Percentiles rank a stretch among this genome's conserved stretches.
Conservation (phyloP, 495 filamentous ascomycete species). For the Diplogelasinospora grovesii region DNA sequence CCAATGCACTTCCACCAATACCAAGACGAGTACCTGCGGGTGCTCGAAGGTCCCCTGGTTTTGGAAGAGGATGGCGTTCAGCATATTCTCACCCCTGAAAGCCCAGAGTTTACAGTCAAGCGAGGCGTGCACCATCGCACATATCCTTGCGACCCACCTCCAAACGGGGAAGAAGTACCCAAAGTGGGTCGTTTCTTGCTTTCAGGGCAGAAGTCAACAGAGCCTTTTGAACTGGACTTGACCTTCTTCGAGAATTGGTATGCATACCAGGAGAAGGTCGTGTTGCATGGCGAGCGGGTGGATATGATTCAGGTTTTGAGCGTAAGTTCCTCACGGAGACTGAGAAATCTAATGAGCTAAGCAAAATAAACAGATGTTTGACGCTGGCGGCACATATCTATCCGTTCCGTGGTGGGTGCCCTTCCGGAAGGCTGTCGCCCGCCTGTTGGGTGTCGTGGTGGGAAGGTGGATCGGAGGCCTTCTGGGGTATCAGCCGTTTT, state of each 20-base stretch:
- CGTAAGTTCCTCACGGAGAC: slow-evolving; percentile 13
- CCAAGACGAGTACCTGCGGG: slow-evolving; percentile 37
- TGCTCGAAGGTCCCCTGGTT: slow-evolving; percentile 30
- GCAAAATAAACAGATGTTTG: slow-evolving; percentile 18
- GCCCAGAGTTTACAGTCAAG: slow-evolving; percentile 30
- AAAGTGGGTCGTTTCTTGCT: slow-evolving; percentile 22
- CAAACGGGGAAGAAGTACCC: slow-evolving; percentile 10
- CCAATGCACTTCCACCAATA: slow-evolving; percentile 42
- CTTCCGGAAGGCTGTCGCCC: slow-evolving; percentile 30
- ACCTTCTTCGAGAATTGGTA: slow-evolving; percentile 54
- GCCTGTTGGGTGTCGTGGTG: slow-evolving; percentile 34
- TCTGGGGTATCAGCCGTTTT: slow-evolving; percentile 48
- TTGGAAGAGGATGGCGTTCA: slow-evolving; percentile 33
- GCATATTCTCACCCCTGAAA: slow-evolving; percentile 19
- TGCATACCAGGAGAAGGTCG: slow-evolving; percentile 41
- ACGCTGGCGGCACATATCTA: slow-evolving; percentile 43
- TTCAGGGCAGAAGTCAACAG: slow-evolving; percentile 24
- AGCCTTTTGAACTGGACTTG: slow-evolving; percentile 34
- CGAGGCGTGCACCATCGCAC: slow-evolving; percentile 36
- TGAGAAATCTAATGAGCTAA: neutral
- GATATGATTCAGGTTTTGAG: slow-evolving; percentile 41
- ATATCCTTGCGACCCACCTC: slow-evolving; percentile 17
- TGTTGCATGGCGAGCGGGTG: slow-evolving; percentile 32
- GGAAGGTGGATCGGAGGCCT: slow-evolving; percentile 46
- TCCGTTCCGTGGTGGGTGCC: slow-evolving; percentile 42